Base-by-base conservation (phyloP, 495 filamentous ascomycete genomes). In the Saxophila tyrrhenica region DNA sequence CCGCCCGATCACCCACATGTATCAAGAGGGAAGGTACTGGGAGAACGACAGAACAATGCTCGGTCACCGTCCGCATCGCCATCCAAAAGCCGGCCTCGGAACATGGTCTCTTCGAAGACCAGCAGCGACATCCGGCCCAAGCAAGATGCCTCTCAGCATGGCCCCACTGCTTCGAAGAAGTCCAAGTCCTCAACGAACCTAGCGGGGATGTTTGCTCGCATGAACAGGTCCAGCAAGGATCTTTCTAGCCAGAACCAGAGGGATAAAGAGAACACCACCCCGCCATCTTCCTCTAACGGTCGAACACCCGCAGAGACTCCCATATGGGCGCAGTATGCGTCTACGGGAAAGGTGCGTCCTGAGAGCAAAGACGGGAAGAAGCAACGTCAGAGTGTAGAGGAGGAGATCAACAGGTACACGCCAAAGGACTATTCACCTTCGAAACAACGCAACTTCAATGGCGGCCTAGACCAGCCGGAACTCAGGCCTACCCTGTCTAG, bases 121-220 rank as follows among this genome's bases (percentile, higher is more conserved):
- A 42, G 23, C 23, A 55, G 54, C 19, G 55, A 44, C 19, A 13
- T 39, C 11, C 84, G 45, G 73, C 72, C 67, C 69, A 76, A 80
- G 58, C 45, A 63, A 55, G 69, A 77, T 65, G 69, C 65, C 59
- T 70, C 78, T 61, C 64, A 71, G 72, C 48, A 68, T 67, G 45
- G 60, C 2, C 64, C 71, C 2, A 67, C 66, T 39, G 84, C 80
- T 53, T 81, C 84, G 7, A 90, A 89, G 68, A 94, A 91, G 73
- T 78, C 80, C 17, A 94, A 94, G 62, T 94, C 89, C 0, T 75
- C 85, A 3, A 89, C 85, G 45, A 90, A 85, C 62, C 72, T 94
- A 3, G 77, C 80, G 0, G 82, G 74, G 2, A 77, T 87, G 10
- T 74, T 84, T 47, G 75, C 69, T 19, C 75, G 79, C 39, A 77